Evolutionary conservation across 306 rosid genomes (phyloP).

Genomic region (Gynostemma pentaphyllum): DNA sequence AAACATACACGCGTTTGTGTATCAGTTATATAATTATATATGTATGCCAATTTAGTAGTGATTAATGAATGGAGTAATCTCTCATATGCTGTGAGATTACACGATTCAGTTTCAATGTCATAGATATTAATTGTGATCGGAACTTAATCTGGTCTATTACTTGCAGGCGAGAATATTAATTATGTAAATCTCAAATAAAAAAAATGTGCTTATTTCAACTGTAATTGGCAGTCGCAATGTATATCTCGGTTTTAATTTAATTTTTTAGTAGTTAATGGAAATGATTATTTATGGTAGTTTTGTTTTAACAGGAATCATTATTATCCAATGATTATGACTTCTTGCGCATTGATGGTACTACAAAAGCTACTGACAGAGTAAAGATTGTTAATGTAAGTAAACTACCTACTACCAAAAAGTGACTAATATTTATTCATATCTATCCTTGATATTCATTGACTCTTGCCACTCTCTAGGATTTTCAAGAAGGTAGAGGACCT

Average conservation of each 20-base stretch:
- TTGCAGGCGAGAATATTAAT: background rate
- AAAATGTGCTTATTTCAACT: background rate
- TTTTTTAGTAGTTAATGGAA: background rate
- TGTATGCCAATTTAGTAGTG: too few relatives aligned
- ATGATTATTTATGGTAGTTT: background rate
- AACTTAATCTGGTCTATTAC: too few relatives aligned
- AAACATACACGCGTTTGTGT: too few relatives aligned
- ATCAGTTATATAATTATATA: too few relatives aligned
- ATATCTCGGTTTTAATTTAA: background rate
- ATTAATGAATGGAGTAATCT: too few relatives aligned
- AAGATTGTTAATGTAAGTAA: constrained; percentile 64
- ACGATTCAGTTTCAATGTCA: too few relatives aligned
- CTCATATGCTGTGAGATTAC: too few relatives aligned
- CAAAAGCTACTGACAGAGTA: constrained; percentile 67
- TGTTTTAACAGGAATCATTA: constrained; percentile 46
- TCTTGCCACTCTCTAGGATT: constrained; percentile 43
- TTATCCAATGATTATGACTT: constrained; percentile 41
- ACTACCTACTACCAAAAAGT: constrained; percentile 6
- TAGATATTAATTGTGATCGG: too few relatives aligned
- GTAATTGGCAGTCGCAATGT: background rate
- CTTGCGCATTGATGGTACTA: constrained; percentile 86
- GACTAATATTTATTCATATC: background rate
- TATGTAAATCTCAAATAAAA: background rate
- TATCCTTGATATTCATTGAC: background rate
- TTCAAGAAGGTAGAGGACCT: constrained; percentile 70